Conservation (phyloP, 2,329 filamentous ascomycete genomes). For the Phoma sp. region DNA sequence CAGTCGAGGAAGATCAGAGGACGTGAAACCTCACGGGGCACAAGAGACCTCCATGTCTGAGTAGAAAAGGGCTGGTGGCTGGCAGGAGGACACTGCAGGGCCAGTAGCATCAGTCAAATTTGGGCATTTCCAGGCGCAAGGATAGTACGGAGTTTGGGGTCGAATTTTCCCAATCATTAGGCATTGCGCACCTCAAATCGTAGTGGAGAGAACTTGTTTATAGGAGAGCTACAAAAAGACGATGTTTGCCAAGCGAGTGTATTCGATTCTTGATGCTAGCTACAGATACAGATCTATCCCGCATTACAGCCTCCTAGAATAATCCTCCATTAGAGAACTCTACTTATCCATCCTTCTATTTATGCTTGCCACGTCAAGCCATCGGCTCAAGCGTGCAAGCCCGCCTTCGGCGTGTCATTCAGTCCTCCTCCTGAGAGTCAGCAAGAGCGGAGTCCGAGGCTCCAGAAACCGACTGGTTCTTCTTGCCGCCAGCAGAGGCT, state of each 20-base stretch:
- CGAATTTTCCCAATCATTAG: no score
- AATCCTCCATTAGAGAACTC: neutral
- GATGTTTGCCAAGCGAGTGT: neutral
- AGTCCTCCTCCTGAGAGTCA: conserved; percentile 25
- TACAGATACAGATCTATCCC: neutral
- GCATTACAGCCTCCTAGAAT: neutral
- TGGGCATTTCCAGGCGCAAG: no score
- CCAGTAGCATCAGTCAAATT: no score
- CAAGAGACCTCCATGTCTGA: no score
- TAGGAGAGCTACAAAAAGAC: neutral
- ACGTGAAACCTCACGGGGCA: no score
- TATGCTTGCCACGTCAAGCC: neutral
- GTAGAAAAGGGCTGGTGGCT: no score
- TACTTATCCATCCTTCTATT: neutral
- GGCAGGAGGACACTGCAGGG: no score
- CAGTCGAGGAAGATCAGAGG: neutral
- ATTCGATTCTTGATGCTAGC: neutral
- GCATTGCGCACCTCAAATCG: no score
- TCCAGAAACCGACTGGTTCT: conserved; percentile 3
- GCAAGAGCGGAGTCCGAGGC: conserved; percentile 21
- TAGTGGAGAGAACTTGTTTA: no score
- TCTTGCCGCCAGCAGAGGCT: conserved; percentile 2
- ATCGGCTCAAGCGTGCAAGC: conserved; percentile 1
- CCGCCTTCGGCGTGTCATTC: neutral
- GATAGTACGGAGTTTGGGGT: no score